Evolutionary conservation across 257 asterid species (phyloP), one percentile per base, ranked within the genome.

Genomic region (Solanum tarapatanum): DNA sequence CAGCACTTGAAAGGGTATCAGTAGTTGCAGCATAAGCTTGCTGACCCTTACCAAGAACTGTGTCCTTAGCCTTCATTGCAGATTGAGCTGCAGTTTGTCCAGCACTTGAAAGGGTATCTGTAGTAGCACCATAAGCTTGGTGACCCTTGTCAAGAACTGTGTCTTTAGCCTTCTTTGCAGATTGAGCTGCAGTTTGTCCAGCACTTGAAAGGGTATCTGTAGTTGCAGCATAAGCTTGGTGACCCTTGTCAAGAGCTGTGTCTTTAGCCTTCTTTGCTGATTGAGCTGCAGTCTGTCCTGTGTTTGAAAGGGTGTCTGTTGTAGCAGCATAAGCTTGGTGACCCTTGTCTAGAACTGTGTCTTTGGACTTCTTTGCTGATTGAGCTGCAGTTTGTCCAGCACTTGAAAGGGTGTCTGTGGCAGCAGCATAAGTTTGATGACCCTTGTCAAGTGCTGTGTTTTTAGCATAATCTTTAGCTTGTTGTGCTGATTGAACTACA

Each of bases 21-120:
- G 58, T 43, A 79, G 24, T 41, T 0, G 84, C 23, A 14, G n/a
- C 13, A 45, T 43, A 79, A 43, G 37, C 64, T 41, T 77, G 84
- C 13, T 77, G 60, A 77, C 64, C 36, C 64, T 24, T 79, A 2
- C 0, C 36, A 43, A 79, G 33, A 14, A 35, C 36, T 24, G 37
- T 66, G 35, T 87, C 93, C 68, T 74, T 92, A 0, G 91, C 91
- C 32, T 90, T 90, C 39, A 26, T 89, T 30, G 88, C 82, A 58
- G 85, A 39, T 39, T 76, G 83, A 43, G 16, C 64, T 41, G 64
- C 64, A 41, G 35, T 79, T 79, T 24, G 84, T 41, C 84, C 84
- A 24, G 26, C 64, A 43, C 9, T 43, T 14, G 84, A 79, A 79
- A 79, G 64, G 1, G 66, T 26, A 0, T 79, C 84, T 41, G 14